These are phyloP conservation scores for Diplodia corticola DNA, from an alignment of 2,329 filamentous ascomycete genomes.

Conservation along the genomic window DNA sequence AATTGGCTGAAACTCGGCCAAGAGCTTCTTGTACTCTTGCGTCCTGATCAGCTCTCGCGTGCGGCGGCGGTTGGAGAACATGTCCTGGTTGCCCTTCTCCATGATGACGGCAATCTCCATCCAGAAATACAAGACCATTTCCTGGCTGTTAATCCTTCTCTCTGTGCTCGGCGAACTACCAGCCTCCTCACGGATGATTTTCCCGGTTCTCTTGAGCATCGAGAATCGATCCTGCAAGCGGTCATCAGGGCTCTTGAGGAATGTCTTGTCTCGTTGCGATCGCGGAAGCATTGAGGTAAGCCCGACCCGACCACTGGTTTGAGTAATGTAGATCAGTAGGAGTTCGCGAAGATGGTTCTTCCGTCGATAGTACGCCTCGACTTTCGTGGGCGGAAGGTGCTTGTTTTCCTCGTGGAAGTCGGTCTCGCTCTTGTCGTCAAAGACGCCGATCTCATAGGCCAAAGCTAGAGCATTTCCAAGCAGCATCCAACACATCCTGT, in stretches of 20 bases:
- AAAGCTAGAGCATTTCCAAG: slow-evolving; percentile 87
- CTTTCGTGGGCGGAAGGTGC: slow-evolving; percentile 53
- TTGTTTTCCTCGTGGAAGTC: slow-evolving; percentile 48
- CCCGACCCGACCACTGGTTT: slow-evolving; percentile 88
- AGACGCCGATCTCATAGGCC: slow-evolving; percentile 91
- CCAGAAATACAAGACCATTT: slow-evolving; percentile 78
- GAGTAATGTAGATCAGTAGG: slow-evolving; percentile 86
- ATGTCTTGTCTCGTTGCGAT: slow-evolving; percentile 31
- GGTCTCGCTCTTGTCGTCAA: slow-evolving; percentile 81
- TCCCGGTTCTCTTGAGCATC: slow-evolving; percentile 14
- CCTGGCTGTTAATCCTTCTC: slow-evolving; percentile 40
- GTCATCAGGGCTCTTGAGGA: slow-evolving; percentile 35
- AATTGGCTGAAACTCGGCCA: slow-evolving; percentile 79
- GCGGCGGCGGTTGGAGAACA: slow-evolving; percentile 84
- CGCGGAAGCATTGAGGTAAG: slow-evolving; percentile 89
- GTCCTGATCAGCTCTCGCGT: slow-evolving; percentile 87
- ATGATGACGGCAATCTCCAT: slow-evolving; percentile 89
- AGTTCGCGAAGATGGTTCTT: slow-evolving; percentile 81
- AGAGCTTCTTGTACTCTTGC: slow-evolving; percentile 76
- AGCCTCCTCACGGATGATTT: slow-evolving; percentile 16
- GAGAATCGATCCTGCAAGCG: slow-evolving; percentile 39
- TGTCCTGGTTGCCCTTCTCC: slow-evolving; percentile 82
- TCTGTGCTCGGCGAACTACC: slow-evolving; percentile 17
- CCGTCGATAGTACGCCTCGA: slow-evolving; percentile 74
- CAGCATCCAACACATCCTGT: slow-evolving; percentile 98